Conservation (phyloP, 78 protist genomes). For the Parvularia atlantis region DNA sequence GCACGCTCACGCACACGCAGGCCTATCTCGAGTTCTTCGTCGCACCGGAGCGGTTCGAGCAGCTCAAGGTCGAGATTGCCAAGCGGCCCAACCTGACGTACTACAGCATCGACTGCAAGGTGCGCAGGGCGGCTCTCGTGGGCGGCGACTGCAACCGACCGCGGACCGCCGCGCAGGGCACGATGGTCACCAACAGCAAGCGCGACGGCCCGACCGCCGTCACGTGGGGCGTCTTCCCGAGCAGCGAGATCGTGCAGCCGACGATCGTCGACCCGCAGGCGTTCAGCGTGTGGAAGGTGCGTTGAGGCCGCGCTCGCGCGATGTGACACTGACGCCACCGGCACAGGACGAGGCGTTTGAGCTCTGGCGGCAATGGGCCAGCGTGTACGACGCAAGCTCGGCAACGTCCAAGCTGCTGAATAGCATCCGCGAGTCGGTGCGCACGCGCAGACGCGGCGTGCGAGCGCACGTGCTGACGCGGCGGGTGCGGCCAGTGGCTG, state of each 20-base stretch:
- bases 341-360: conserved; percentile 72
- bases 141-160: too few relatives aligned
- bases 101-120: conserved; percentile 59
- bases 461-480: conserved; percentile 24
- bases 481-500: too few relatives aligned
- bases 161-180: conserved; percentile 20
- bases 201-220: conserved; percentile 62
- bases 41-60: conserved; percentile 23
- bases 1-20: too few relatives aligned
- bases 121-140: too few relatives aligned
- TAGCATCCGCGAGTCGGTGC: conserved; percentile 1
- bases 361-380: conserved; percentile 73
- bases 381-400: conserved; percentile 25
- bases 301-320: neutral
- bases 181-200: conserved; percentile 4
- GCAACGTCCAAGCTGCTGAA: neutral
- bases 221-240: conserved; percentile 96
- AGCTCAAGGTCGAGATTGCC: conserved; percentile 6
- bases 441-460: neutral
- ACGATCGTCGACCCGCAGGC: conserved; percentile 76
- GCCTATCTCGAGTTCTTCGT: conserved; percentile 85
- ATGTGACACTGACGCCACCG: neutral
- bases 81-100: conserved; percentile 48
- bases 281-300: conserved; percentile 79
- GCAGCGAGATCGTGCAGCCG: conserved; percentile 82